Evolutionary conservation across 176 grass and related monocot species (phyloP).

Genomic region (Areca catechu): DNA sequence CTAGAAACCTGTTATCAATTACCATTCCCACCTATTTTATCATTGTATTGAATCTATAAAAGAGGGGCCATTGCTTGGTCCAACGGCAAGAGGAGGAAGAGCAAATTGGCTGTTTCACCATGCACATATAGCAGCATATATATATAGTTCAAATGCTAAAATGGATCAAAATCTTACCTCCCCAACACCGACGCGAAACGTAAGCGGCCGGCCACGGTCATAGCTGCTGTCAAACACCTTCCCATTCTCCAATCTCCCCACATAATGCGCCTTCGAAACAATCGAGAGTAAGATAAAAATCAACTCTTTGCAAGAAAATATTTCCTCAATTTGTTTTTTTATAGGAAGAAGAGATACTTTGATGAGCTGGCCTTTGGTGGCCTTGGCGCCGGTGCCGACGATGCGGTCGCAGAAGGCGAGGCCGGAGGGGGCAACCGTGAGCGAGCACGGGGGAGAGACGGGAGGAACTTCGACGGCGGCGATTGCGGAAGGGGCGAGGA

Average conservation of each 20-base stretch:
- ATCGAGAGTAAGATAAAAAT: no score
- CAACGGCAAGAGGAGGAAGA: no score
- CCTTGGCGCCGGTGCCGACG: conserved; percentile 45
- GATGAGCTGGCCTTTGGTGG: conserved; percentile 70
- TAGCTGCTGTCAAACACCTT: conserved; percentile 97
- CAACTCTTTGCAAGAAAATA: neutral
- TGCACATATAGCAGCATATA: no score
- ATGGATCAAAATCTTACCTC: conserved; percentile 29
- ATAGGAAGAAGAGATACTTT: conserved; percentile 21
- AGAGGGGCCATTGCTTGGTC: no score
- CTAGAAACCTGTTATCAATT: no score
- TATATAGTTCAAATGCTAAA: no score
- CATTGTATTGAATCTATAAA: no score
- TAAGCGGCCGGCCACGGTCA: conserved; percentile 53
- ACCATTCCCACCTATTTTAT: no score
- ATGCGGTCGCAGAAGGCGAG: conserved; percentile 76
- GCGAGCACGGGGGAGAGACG: conserved; percentile 27
- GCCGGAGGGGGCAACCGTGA: conserved; percentile 40
- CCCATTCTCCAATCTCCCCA: conserved; percentile 75
- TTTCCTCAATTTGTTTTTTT: neutral
- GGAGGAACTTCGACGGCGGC: neutral
- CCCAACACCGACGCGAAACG: conserved; percentile 69
- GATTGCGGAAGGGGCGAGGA: neutral
- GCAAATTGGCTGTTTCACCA: no score
- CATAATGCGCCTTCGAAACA: conserved; percentile 60